A percentile compares a stretch with the other conserved stretches of the same genome.
These are phyloP conservation scores for Aspergillus nidulans DNA, from an alignment of 495 filamentous ascomycete genomes.

Conservation along the genomic window DNA sequence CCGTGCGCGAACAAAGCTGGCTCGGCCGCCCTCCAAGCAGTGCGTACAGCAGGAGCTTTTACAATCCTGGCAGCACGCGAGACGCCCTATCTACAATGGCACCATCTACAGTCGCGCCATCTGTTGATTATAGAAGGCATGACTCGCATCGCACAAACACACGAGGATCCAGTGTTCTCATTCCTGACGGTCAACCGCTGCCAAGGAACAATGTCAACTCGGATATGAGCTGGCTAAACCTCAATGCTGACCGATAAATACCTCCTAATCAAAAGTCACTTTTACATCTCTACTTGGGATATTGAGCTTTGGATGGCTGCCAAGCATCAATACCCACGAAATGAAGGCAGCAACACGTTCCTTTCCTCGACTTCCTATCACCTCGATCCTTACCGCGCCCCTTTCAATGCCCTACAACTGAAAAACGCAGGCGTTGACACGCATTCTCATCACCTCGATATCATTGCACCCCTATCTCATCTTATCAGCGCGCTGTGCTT, in stretches of 20 bases:
- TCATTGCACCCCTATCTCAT: neutral
- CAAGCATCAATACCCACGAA: too few species aligned
- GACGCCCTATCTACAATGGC: conserved; percentile 24
- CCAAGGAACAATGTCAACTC: conserved; percentile 38
- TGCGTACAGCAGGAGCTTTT: conserved; percentile 54
- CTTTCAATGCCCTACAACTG: neutral
- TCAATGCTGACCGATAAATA: conserved; percentile 36
- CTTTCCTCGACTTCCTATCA: neutral
- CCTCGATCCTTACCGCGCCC: neutral
- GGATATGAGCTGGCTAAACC: conserved; percentile 78
- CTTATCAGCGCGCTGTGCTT: neutral
- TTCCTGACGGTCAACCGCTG: conserved; percentile 39
- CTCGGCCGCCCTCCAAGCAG: conserved; percentile 54
- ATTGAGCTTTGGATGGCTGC: too few species aligned
- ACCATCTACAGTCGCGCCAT: neutral
- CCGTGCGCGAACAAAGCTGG: conserved; percentile 35
- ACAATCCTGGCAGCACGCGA: conserved; percentile 37
- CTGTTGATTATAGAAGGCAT: conserved; percentile 9
- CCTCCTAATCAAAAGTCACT: neutral
- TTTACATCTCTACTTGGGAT: neutral
- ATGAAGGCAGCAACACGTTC: neutral
- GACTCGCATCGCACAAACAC: conserved; percentile 24
- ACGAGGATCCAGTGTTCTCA: conserved; percentile 33
- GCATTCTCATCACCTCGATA: neutral
- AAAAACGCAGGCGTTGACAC: neutral